These are phyloP conservation scores for Trichoderma koningiopsis DNA, from an alignment of 2,329 filamentous ascomycete species.

Conservation along the genomic window DNA sequence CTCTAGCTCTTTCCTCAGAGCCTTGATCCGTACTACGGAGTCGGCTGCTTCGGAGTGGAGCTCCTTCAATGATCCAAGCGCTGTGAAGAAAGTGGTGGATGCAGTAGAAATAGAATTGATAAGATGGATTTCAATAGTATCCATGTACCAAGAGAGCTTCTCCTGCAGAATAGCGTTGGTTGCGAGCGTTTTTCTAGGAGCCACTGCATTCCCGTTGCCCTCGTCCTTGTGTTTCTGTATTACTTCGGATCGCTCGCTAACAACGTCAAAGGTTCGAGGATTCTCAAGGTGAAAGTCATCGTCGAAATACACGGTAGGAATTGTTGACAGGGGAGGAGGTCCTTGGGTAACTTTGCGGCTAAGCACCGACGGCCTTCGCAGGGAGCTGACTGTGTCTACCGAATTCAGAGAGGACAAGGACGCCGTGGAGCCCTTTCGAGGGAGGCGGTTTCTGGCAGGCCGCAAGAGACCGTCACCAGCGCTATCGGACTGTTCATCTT, in stretches of 20 bases:
- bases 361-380: constrained; percentile 50
- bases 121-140: constrained; percentile 95
- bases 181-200: constrained; percentile 80
- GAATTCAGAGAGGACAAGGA: constrained; percentile 55
- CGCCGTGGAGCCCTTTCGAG: constrained; percentile 43
- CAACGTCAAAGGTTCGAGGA: constrained; percentile 91
- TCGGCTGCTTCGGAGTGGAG: constrained; percentile 90
- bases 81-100: constrained; percentile 94
- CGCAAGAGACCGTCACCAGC: constrained; percentile 50
- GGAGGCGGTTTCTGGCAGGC: constrained; percentile 39
- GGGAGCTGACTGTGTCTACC: constrained; percentile 48
- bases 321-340: constrained; percentile 84
- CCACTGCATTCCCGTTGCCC: constrained; percentile 58
- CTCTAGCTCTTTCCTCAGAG: constrained; percentile 74
- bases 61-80: constrained; percentile 85
- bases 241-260: constrained; percentile 95
- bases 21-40: constrained; percentile 84
- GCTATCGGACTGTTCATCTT: constrained; percentile 47
- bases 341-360: constrained; percentile 66
- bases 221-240: constrained; percentile 63
- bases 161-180: constrained; percentile 98
- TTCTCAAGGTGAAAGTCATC: constrained; percentile 95
- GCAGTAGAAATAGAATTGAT: constrained; percentile 96
- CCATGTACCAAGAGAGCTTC: constrained; percentile 99
- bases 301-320: constrained; percentile 92